Percentiles rank a stretch among this genome's conserved stretches.
phyloP scores from a whole-genome alignment of 179 eudicot species.

The Drosera spatulata region DNA sequence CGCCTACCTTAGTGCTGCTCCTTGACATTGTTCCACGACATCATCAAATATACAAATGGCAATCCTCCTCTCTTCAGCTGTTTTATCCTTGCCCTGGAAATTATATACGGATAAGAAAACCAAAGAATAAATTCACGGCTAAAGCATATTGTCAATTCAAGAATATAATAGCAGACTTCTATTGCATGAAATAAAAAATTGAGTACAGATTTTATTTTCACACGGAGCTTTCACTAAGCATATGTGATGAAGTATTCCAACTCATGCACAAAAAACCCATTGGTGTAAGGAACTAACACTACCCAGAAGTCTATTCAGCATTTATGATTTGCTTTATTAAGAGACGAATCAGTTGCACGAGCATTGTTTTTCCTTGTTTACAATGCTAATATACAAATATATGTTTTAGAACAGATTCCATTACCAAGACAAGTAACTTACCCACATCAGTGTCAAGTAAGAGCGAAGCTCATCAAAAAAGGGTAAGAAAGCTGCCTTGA shows the following conservation, averaged over 20 bases:
- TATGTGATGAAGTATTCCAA: too few species aligned
- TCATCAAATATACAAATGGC: slow-evolving; percentile 98
- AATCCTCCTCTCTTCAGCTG: slow-evolving; percentile 91
- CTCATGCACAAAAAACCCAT: too few species aligned
- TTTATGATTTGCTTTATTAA: too few species aligned
- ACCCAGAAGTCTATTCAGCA: too few species aligned
- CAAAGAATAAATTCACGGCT: too few species aligned
- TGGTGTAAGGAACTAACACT: too few species aligned
- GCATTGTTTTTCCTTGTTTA: background rate
- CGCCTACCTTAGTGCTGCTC: slow-evolving; percentile 73
- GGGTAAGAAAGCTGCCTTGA: slow-evolving; percentile 86
- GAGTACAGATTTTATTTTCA: too few species aligned
- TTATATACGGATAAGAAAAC: background rate
- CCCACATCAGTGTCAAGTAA: slow-evolving; percentile 96
- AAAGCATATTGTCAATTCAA: too few species aligned
- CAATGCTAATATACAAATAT: background rate
- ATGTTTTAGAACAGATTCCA: too few species aligned
- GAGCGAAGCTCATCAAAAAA: slow-evolving; percentile 93
- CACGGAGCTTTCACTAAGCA: too few species aligned
- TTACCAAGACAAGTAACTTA: slow-evolving; percentile 21
- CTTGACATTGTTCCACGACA: slow-evolving; percentile 94
- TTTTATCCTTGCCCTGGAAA: slow-evolving; percentile 83
- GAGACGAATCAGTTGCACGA: background rate
- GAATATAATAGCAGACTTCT: too few species aligned
- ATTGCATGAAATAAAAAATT: too few species aligned